A percentile compares a stretch with the other conserved stretches of the same genome.
Conservation (phyloP, 192 early-diverging fungal species). For the Martensiomyces pterosporus region DNA sequence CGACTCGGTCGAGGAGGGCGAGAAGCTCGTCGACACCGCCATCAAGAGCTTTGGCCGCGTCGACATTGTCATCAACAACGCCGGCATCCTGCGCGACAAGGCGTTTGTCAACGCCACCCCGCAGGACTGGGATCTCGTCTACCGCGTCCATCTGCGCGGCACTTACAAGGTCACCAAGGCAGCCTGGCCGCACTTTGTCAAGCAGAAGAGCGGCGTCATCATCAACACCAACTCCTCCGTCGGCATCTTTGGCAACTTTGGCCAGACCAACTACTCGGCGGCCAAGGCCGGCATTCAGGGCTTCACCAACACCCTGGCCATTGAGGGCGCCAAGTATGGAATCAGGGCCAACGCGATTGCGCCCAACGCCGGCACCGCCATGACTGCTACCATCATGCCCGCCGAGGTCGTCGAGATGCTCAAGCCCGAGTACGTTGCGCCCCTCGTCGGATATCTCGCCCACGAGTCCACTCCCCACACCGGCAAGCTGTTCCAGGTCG, state of each 20-base stretch:
- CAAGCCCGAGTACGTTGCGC: constrained; percentile 95
- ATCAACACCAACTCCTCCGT: constrained; percentile 95
- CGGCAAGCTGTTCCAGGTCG: constrained; percentile 93
- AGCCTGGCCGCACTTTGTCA: constrained; percentile 91
- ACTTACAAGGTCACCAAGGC: constrained; percentile 93
- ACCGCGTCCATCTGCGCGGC: constrained; percentile 85
- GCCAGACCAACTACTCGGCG: constrained; percentile 93
- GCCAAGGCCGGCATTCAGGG: constrained; percentile 92
- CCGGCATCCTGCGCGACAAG: constrained; percentile 95
- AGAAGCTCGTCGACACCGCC: constrained; percentile 88
- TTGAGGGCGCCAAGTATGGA: constrained; percentile 87
- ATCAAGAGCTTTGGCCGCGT: constrained; percentile 76
- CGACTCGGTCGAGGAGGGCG: constrained; percentile 97
- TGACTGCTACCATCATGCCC: constrained; percentile 97
- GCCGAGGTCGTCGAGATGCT: constrained; percentile 92
- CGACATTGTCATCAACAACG: constrained; percentile 93
- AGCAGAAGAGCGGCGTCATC: constrained; percentile 93
- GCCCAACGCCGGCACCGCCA: constrained; percentile 93
- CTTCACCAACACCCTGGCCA: constrained; percentile 84
- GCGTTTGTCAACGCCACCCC: constrained; percentile 88
- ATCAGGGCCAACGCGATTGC: constrained; percentile 94
- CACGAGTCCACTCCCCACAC: constrained; percentile 76
- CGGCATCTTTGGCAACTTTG: constrained; percentile 91
- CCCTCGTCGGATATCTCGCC: constrained; percentile 84
- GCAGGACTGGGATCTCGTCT: constrained; percentile 92